Evolutionary conservation across 1,284 basidiomycete genomes (phyloP).

Genomic region (Irpex sp.): DNA sequence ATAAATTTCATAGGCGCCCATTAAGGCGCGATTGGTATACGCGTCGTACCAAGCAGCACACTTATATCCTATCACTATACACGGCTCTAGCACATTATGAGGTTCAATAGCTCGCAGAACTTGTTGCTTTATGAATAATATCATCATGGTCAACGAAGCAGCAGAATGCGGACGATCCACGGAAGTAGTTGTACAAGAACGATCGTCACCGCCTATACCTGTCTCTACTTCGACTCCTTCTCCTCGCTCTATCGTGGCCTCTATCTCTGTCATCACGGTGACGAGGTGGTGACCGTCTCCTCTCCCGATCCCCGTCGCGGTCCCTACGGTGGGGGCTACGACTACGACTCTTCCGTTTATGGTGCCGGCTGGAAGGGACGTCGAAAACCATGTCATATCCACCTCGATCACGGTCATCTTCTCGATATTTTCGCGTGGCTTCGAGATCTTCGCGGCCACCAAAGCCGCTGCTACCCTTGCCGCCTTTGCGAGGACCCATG

Average conservation of each 20-base stretch:
- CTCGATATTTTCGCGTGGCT: conserved; percentile 59
- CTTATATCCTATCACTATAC: too few relatives aligned
- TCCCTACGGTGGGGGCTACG: conserved; percentile 18
- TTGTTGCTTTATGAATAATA: too few relatives aligned
- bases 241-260: conserved; percentile 20
- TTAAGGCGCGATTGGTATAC: not conserved
- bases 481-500: conserved; percentile 37
- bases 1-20: not conserved
- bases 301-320: conserved; percentile 7
- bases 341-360: conserved; percentile 22
- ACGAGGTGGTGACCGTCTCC: conserved; percentile 14
- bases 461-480: conserved; percentile 38
- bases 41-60: not conserved
- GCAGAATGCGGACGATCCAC: not conserved
- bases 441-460: conserved; percentile 71
- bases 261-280: conserved; percentile 13
- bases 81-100: too few relatives aligned
- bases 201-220: conserved; percentile 3
- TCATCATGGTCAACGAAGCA: too few relatives aligned
- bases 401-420: conserved; percentile 29
- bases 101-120: too few relatives aligned
- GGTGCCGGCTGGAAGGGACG: conserved; percentile 28
- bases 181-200: not conserved
- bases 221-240: conserved; percentile 21
- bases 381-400: conserved; percentile 77